Evolutionary conservation across 495 filamentous ascomycete species (phyloP), one percentile per base, ranked within the genome.

Genomic region (Aspergillus funiculosus): DNA sequence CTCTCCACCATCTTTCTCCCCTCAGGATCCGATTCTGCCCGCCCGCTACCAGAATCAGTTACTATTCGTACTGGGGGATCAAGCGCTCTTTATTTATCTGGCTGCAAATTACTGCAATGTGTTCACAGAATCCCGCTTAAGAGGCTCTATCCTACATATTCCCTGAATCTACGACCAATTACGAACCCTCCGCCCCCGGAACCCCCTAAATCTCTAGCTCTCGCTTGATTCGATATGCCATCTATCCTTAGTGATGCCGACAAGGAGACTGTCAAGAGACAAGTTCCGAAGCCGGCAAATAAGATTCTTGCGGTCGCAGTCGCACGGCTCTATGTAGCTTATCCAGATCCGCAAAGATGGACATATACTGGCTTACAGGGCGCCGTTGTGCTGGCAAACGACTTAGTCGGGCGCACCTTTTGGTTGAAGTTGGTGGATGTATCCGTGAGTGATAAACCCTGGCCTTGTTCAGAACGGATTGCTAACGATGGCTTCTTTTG

Each of bases 391-490:
- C 76, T 98, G 43, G 87, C 89, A 39, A 90, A 98, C 63, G 92
- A 98, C 60, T 60, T 91, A 22, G 89, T 97, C 14, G 92, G 92
- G 43, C 84, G 94, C 59, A 95, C 94, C 2, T 92, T 87, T 64
- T 98, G 92, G 87, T 68, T 98, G 48, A 98, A 98, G 69, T 70
- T 98, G 63, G 92, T 98, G 37, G 92, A 98, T 67, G 79, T 98
- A 43, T 94, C 87, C 61, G 90, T 95, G 69, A 52, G 88, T 79
- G 35, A 25, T 35, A 27, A 28, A 17, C 9, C 7, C 2, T 26
- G 13, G 15, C 6, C 4, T 13, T 29, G 6, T 7, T 13, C 25
- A 15, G 7, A 7, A 30, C 18, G 11, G 32, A 22, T 39, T 46
- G 43, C 55, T 66, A 46, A 62, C 50, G 2, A n/a, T n/a, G 25